phyloP scores from a whole-genome alignment of 2,329 filamentous ascomycete species.

The Nothophaeocryptopus gaeumannii region DNA sequence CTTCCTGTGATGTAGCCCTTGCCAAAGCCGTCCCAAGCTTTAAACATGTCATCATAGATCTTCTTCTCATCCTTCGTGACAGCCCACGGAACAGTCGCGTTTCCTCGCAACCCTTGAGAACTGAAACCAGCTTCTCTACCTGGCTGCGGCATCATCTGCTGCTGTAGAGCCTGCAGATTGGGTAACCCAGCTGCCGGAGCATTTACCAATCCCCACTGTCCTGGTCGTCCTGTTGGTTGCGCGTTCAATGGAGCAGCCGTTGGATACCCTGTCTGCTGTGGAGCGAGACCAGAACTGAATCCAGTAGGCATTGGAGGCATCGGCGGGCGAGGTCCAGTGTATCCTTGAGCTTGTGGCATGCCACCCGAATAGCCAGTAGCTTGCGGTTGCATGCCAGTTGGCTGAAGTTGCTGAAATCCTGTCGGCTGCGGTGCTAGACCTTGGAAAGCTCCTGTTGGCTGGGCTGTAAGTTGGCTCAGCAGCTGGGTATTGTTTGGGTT shows the following conservation, averaged over 20 bases:
- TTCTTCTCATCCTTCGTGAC: constrained; percentile 99
- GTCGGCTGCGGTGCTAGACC: constrained; percentile 49
- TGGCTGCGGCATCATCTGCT: constrained; percentile 95
- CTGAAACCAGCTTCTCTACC: constrained; percentile 86
- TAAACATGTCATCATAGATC: constrained; percentile 91
- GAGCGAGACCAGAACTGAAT: constrained; percentile 55
- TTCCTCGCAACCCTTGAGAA: constrained; percentile 82
- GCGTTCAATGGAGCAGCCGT: constrained; percentile 70
- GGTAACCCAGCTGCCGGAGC: constrained; percentile 83
- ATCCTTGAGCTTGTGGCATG: constrained; percentile 76
- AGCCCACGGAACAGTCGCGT: constrained; percentile 95
- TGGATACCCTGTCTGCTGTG: constrained; percentile 64
- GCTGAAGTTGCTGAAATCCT: constrained; percentile 47
- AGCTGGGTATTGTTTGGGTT: constrained; percentile 68
- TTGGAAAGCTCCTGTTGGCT: constrained; percentile 53
- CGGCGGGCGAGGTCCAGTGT: constrained; percentile 73
- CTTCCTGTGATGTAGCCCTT: constrained; percentile 91
- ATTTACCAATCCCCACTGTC: constrained; percentile 98
- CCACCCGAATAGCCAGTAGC: constrained; percentile 51
- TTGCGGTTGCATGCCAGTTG: constrained; percentile 64
- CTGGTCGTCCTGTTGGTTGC: constrained; percentile 89
- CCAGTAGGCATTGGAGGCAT: constrained; percentile 79
- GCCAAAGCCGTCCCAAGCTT: constrained; percentile 90
- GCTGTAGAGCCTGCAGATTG: constrained; percentile 88
- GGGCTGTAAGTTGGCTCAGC: constrained; percentile 55